Percentiles rank a stretch among this genome's conserved stretches.
Evolutionary conservation across 805 yeast species (phyloP).

Genomic region (Dipodascus albidus): DNA sequence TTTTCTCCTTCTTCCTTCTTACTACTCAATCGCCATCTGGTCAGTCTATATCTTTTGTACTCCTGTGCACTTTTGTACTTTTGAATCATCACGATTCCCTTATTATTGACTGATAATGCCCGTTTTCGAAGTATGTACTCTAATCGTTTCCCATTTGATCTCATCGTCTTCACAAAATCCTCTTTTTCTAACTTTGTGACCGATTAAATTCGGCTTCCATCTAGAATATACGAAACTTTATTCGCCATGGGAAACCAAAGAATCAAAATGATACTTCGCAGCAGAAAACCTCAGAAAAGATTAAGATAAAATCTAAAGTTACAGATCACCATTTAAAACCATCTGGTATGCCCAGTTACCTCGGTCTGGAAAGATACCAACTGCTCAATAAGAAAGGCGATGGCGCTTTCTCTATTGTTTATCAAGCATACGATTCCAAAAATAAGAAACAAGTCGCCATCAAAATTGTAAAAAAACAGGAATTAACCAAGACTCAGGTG

Average conservation of each 20-base stretch:
- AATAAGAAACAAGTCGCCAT: slow-evolving; percentile 49
- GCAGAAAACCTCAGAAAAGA: slow-evolving; percentile 19
- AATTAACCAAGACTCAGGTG: slow-evolving; percentile 29
- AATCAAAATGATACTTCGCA: slow-evolving; percentile 1
- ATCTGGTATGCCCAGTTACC: slow-evolving; percentile 22
- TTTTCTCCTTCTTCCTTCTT: background rate
- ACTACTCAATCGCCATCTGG: background rate
- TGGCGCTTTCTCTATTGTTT: slow-evolving; percentile 87
- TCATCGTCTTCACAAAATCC: slow-evolving; percentile 7
- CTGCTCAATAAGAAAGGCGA: slow-evolving; percentile 35
- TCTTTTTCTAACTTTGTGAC: slow-evolving; percentile 2
- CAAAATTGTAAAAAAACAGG: slow-evolving; percentile 57
- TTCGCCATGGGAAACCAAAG: slow-evolving; percentile 45
- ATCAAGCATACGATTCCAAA: slow-evolving; percentile 46
- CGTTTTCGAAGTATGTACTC: slow-evolving; percentile 11
- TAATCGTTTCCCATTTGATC: slow-evolving; percentile 2
- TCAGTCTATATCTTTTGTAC: background rate
- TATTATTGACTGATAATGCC: slow-evolving; percentile 7
- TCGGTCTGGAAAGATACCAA: slow-evolving; percentile 28
- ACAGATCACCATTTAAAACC: background rate
- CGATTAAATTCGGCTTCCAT: background rate
- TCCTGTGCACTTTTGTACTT: background rate
- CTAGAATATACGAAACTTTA: slow-evolving; percentile 45
- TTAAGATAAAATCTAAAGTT: slow-evolving; percentile 16
- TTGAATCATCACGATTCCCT: background rate